Evolutionary conservation across 148 eudicot genomes (phyloP), one percentile per base, ranked within the genome.

Genomic region (Suaeda aralocaspica): DNA sequence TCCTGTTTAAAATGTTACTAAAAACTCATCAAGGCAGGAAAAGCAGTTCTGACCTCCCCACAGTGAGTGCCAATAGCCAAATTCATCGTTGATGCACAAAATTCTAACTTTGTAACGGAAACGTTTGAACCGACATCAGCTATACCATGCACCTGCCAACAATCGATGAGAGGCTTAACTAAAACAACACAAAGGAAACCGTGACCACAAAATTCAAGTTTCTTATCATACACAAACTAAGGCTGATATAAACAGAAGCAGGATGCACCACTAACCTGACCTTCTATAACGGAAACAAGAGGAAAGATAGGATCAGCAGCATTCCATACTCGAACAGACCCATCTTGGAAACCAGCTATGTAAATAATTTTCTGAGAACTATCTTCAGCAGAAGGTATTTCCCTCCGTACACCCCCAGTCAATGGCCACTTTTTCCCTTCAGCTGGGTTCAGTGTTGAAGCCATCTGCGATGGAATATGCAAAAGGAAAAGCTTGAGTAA

Each of bases 251-350:
- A 46, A 22, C 9, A 73, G 67, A 45, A 49, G 15, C 36, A 21
- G 66, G 58, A 69, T 56, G 36, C 50, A 67, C n/a, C 59, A 67
- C 86, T 70, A 65, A 88, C 94, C 90, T 79, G 78, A 41, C 77
- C 78, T 70, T 77, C 78, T 42, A 85, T 66, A 69, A 76, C 66
- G 59, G 75, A 80, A 67, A 85, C 74, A 62, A 80, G 87, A 30
- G 75, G 59, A 34, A 87, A 78, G 69, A 78, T 82, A 59, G 90
- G 86, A 70, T 68, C 67, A 69, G 87, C 75, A 73, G 87, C 90
- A 82, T 89, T 85, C 92, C 92, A 89, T 41, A 89, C 67, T 56
- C 85, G 82, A 58, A 89, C 84, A 63, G 89, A 80, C 82, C 96
- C 96, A 85, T 89, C 88, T 74, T 76, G 74, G 78, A 82, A 85